Base-by-base conservation (phyloP, 2,329 filamentous ascomycete genomes). In the Dothideomycetes sp. region DNA sequence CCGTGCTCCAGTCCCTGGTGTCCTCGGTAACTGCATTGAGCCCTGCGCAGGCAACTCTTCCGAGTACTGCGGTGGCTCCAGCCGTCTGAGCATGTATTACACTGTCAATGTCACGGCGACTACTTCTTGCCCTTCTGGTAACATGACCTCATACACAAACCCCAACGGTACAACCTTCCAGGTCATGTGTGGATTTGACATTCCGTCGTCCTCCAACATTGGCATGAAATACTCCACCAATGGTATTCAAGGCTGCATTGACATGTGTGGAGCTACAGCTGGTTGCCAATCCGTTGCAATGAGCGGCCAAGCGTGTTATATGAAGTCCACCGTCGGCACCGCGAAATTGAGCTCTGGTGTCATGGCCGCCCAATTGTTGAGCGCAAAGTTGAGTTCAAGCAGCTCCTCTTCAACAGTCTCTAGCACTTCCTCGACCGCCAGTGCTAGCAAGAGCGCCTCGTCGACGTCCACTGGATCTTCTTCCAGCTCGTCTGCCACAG, bases 21-120 rank as follows among this genome's bases (percentile, higher is more conserved):
- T 76, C 19, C 59, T 77, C 24, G 73, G 70, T 30, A 69, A 69
- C 46, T 79, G 75, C 55, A 60, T 62, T 45, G 65, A 68, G 50
- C 54, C 66, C 30, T 79, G 75, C 56, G 62, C 59, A 9, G 75
- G 73, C 15, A 60, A 75, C 46, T 38, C 42, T 10, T 46, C 34
- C 17, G 47, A 64, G 46, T 48, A 59, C 17, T 66, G 63, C 42
- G 63, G 63, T 38, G 63, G 63, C 9, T 51, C 52, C 9, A 50
- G 45, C 12, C 52, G 52, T 2, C 49, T 63, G 14, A 56, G 53
- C 4, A 46, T 64, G 3, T 65, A 64, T 27, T 43, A 44, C 30
- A 40, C 22, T 7, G 22, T 7, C 22, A 30, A 12, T 27, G 24
- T 30, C 9, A 17, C 34, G 15, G 31, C 37, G 14, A 41, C 40